Evolutionary conservation across 202 grass and related monocot genomes (phyloP).

Genomic region (Saccharum hybrid): DNA sequence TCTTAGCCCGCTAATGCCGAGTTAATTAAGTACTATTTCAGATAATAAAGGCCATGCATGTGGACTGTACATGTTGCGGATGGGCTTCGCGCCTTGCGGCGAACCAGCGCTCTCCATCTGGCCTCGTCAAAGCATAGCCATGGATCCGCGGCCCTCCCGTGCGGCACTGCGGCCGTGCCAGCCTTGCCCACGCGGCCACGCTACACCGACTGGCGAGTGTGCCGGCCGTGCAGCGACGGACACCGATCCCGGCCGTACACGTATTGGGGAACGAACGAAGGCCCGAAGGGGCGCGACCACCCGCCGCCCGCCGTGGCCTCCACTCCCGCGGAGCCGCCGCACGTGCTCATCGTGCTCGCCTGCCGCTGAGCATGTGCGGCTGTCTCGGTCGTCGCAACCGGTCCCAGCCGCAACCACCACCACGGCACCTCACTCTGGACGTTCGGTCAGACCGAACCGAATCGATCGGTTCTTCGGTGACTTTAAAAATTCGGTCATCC

Average conservation of each 20-base stretch:
- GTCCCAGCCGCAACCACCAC: not conserved
- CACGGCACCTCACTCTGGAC: not conserved
- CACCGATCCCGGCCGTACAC: conserved; percentile 39
- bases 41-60: not conserved
- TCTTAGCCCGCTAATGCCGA: not conserved
- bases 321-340: conserved; percentile 25
- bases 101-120: not conserved
- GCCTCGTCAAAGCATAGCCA: not conserved
- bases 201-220: not conserved
- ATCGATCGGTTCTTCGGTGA: too few relatives aligned
- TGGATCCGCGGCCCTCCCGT: not conserved
- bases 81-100: not conserved
- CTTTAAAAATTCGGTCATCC: too few relatives aligned
- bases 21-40: not conserved
- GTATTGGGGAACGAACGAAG: not conserved
- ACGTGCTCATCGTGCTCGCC: conserved; percentile 58
- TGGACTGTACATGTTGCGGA: not conserved
- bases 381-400: conserved; percentile 18
- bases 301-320: conserved; percentile 23
- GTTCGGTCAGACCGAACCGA: too few relatives aligned
- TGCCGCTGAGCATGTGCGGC: conserved; percentile 24
- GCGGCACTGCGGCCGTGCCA: conserved; percentile 4
- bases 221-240: not conserved
- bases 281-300: not conserved
- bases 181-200: not conserved